These are phyloP conservation scores for Pichia cephalocereana DNA, from an alignment of 805 yeast genomes.

Conservation along the genomic window DNA sequence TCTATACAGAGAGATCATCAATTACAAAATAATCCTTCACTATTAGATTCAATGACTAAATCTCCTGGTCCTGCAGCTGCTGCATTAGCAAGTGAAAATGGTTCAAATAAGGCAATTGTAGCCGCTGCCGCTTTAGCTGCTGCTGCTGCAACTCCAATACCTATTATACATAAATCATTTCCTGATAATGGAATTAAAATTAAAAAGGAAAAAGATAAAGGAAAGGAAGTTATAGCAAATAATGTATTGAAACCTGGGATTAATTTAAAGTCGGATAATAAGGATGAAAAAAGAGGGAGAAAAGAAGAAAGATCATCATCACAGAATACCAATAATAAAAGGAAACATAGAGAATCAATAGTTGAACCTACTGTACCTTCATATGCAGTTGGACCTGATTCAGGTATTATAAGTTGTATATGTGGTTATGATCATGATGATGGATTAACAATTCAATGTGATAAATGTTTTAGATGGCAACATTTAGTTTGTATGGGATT, in stretches of 20 bases:
- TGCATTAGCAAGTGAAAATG: slow-evolving; percentile 24
- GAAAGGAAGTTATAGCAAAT: background rate
- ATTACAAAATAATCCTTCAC: background rate
- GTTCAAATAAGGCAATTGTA: slow-evolving; percentile 46
- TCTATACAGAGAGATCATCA: background rate
- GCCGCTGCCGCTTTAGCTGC: slow-evolving; percentile 83
- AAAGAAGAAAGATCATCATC: background rate
- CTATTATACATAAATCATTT: slow-evolving; percentile 24
- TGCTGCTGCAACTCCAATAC: slow-evolving; percentile 70
- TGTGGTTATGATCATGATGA: slow-evolving; percentile 85
- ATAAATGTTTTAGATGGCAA: slow-evolving; percentile 87
- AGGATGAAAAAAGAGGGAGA: background rate
- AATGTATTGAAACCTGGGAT: too few species aligned
- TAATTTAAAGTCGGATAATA: background rate
- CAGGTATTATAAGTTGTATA: slow-evolving; percentile 82
- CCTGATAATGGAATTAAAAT: background rate
- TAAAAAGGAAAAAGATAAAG: background rate
- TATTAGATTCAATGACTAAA: slow-evolving; percentile 15
- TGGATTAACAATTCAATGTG: slow-evolving; percentile 93
- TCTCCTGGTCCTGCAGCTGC: slow-evolving; percentile 33
- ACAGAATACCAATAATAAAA: background rate
- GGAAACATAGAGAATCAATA: background rate
- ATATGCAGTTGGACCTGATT: slow-evolving; percentile 67
- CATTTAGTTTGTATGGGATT: slow-evolving; percentile 89
- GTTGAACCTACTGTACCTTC: slow-evolving; percentile 19